Conservation (phyloP, 768 basidiomycete genomes). For the Lactifluus subvellereus region DNA sequence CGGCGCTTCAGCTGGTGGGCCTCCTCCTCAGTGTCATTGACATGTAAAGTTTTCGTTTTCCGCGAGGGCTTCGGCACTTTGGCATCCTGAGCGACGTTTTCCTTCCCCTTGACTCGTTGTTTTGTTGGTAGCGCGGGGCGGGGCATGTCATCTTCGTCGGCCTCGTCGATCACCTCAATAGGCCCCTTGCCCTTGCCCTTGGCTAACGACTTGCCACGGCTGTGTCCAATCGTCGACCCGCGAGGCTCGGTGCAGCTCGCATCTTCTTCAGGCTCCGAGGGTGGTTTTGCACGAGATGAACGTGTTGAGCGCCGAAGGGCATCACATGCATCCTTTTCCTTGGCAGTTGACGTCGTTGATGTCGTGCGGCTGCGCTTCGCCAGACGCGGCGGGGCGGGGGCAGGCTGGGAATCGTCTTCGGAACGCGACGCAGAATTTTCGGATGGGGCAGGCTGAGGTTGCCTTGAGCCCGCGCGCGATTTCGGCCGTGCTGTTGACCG, state of each 20-base stretch:
- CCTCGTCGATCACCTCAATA: conserved; percentile 30
- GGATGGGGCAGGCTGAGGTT: conserved; percentile 7
- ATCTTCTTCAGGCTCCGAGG: conserved; percentile 22
- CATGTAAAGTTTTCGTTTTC: conserved; percentile 14
- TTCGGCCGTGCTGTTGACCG: conserved; percentile 29
- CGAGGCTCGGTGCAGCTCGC: conserved; percentile 29
- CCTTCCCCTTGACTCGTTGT: conserved; percentile 30
- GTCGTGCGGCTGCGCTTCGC: conserved; percentile 17
- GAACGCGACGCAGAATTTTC: conserved; percentile 17
- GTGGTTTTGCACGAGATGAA: conserved; percentile 14
- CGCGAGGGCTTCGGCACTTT: conserved; percentile 9
- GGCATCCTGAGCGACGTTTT: conserved; percentile 18
- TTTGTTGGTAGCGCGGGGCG: conserved; percentile 27
- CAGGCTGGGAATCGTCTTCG: conserved; percentile 18
- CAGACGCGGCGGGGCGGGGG: conserved; percentile 7
- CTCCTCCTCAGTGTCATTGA: conserved; percentile 23
- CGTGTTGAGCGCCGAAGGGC: conserved; percentile 24
- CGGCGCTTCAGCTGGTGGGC: conserved; percentile 13
- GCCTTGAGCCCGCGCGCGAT: conserved; percentile 20
- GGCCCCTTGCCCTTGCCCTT: conserved; percentile 26
- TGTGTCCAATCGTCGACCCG: conserved; percentile 24
- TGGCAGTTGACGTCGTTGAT: not conserved
- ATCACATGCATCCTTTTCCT: conserved; percentile 12
- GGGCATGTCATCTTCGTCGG: conserved; percentile 28
- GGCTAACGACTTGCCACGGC: conserved; percentile 26